phyloP scores from a whole-genome alignment of 2,329 filamentous ascomycete species.

The Aspergillus neotritici region DNA sequence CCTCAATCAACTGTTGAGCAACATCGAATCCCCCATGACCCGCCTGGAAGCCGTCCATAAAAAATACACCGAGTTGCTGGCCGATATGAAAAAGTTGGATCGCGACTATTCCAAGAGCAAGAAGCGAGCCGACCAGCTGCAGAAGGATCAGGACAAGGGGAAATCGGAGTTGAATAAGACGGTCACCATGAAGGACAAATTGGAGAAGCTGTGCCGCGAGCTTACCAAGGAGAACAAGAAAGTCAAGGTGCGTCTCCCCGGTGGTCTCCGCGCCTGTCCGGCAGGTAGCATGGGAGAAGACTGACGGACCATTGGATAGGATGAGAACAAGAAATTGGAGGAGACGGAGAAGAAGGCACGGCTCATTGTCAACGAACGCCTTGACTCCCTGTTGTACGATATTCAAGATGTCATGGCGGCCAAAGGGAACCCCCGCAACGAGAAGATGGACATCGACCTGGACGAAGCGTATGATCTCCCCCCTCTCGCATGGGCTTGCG shows the following conservation, averaged over 20 bases:
- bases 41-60: constrained; percentile 88
- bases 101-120: constrained; percentile 93
- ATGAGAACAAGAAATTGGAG: constrained; percentile 88
- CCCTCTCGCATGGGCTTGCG: constrained; percentile 4
- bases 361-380: constrained; percentile 75
- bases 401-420: constrained; percentile 84
- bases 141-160: constrained; percentile 92
- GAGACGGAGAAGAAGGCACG: constrained; percentile 79
- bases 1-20: constrained; percentile 73
- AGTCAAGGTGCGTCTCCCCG: constrained; percentile 65
- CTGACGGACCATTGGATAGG: constrained; percentile 44
- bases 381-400: constrained; percentile 72
- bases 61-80: constrained; percentile 82
- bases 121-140: constrained; percentile 85
- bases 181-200: constrained; percentile 84
- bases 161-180: constrained; percentile 87
- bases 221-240: constrained; percentile 97
- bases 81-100: constrained; percentile 93
- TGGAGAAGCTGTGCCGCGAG: constrained; percentile 93
- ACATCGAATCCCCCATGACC: constrained; percentile 85
- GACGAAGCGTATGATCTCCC: constrained; percentile 69
- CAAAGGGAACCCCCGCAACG: constrained; percentile 75
- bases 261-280: not conserved
- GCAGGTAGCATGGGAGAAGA: not conserved
- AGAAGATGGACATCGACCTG: constrained; percentile 75